Conservation (phyloP, 2,329 filamentous ascomycete species). For the Fusarium sterilihyphosum region DNA sequence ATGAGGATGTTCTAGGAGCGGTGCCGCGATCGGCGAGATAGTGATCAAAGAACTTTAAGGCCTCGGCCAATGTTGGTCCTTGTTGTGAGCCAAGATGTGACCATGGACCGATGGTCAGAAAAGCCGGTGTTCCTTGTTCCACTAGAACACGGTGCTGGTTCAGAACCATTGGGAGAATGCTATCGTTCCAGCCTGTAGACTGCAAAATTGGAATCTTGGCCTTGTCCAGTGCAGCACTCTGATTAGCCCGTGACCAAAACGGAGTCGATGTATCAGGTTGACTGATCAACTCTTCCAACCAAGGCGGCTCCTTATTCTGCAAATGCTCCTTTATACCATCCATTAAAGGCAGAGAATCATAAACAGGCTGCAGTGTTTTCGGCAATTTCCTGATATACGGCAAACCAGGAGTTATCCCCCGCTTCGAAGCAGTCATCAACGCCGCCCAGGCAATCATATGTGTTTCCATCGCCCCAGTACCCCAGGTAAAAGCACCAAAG, state of each 20-base stretch:
- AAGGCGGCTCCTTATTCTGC: neutral
- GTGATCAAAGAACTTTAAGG: neutral
- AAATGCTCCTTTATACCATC: neutral
- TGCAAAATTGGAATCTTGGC: neutral
- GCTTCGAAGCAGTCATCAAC: neutral
- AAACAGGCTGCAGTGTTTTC: neutral
- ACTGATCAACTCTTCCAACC: neutral
- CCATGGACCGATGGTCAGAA: neutral
- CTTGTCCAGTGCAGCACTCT: neutral
- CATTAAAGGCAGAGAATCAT: neutral
- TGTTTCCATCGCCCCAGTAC: neutral
- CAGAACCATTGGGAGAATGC: neutral
- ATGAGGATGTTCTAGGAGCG: neutral
- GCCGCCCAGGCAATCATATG: neutral
- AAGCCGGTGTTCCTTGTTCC: neutral
- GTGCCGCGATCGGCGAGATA: fast-evolving
- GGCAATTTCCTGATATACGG: neutral
- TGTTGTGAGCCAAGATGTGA: neutral
- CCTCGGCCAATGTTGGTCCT: neutral
- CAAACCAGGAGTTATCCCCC: neutral
- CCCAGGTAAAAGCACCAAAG: neutral
- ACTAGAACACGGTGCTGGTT: neutral
- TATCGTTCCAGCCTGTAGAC: neutral
- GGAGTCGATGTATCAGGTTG: neutral
- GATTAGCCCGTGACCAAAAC: neutral